Evolutionary conservation across 352 stramenopile species (phyloP).

Genomic region (Globisporangium iwayamae): DNA sequence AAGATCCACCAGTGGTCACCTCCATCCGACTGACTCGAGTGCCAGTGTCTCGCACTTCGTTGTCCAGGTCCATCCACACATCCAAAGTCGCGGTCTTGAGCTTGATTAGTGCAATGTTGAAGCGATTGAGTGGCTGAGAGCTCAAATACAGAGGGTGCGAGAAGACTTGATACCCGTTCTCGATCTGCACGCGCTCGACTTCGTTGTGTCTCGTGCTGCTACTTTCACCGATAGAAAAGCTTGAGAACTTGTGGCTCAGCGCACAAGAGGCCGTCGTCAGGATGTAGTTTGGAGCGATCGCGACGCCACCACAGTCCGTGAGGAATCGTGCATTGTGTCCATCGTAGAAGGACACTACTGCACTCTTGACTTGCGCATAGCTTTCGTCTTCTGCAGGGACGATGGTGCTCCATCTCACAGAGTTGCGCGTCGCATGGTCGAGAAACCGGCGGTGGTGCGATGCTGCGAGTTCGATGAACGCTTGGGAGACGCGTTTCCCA

Average conservation of each 20-base stretch:
- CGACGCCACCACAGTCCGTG: not conserved
- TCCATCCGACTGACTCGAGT: not conserved
- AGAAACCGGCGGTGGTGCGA: conserved; percentile 3
- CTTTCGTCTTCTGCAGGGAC: not conserved
- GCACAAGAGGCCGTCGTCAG: not conserved
- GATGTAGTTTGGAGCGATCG: conserved; percentile 3
- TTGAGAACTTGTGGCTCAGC: not conserved
- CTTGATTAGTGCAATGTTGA: conserved; percentile 1
- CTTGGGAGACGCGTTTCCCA: not conserved
- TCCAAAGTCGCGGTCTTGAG: not conserved
- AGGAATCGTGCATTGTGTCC: not conserved
- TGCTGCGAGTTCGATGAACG: not conserved
- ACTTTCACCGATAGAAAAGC: not conserved
- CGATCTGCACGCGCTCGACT: not conserved
- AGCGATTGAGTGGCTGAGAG: not conserved
- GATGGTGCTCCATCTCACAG: not conserved
- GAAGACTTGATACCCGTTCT: not conserved
- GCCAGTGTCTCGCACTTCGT: not conserved
- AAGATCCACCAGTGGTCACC: not conserved
- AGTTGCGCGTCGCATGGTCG: not conserved
- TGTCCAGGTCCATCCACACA: not conserved
- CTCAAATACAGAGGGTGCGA: conserved; percentile 1
- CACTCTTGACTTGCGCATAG: not conserved
- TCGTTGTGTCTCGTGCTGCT: not conserved
- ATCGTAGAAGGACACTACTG: not conserved